A percentile compares a stretch with the other conserved stretches of the same genome.
These are phyloP conservation scores for Pyracantha coccinea DNA, from an alignment of 331 rosid genomes.

Conservation along the genomic window DNA sequence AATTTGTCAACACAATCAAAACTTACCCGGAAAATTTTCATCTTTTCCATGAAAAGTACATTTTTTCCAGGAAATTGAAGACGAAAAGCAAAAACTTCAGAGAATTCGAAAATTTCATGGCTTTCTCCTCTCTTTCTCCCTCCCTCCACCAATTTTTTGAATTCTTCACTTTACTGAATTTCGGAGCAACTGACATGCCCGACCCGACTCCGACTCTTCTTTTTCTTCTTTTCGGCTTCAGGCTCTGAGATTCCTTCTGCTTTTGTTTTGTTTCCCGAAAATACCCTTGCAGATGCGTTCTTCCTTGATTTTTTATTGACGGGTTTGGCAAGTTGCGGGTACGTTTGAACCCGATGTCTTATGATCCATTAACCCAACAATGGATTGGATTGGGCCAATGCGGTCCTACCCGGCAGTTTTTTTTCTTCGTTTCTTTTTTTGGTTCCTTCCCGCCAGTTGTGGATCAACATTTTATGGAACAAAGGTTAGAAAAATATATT, in stretches of 20 bases:
- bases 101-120: background rate
- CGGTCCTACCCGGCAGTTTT: background rate
- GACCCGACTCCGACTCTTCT: background rate
- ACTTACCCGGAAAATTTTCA: too few species aligned
- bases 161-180: background rate
- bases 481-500: too few species aligned
- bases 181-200: background rate
- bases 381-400: background rate
- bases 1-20: background rate
- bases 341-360: background rate
- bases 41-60: too few species aligned
- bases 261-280: background rate
- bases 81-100: background rate
- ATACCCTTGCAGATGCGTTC: background rate
- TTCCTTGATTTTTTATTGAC: background rate
- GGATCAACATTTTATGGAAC: background rate
- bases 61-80: background rate
- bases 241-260: background rate
- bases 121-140: background rate
- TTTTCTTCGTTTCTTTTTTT: too few species aligned
- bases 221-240: background rate
- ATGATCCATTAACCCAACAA: background rate
- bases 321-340: background rate
- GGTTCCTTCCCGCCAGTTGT: too few species aligned
- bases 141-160: background rate